A percentile compares a stretch with the other conserved stretches of the same genome.
Conservation (phyloP, 768 basidiomycete species). For the Exidia glandulosa region DNA sequence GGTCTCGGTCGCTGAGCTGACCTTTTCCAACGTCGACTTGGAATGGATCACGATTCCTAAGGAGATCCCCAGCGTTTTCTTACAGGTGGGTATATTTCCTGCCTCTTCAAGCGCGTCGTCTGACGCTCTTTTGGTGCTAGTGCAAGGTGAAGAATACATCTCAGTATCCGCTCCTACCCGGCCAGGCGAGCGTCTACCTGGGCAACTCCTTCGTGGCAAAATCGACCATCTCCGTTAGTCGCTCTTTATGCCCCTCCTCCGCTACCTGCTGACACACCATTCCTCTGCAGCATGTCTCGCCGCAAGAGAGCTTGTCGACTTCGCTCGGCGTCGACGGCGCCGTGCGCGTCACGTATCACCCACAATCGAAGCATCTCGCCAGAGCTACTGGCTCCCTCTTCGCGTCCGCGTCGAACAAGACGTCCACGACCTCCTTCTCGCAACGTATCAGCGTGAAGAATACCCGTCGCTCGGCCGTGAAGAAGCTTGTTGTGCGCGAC, state of each 20-base stretch:
- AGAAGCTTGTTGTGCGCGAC: slow-evolving; percentile 10
- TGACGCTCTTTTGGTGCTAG: too few relatives aligned
- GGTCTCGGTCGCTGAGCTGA: slow-evolving; percentile 38
- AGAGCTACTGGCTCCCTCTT: slow-evolving; percentile 2
- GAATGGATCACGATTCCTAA: slow-evolving; percentile 39
- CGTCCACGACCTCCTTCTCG: slow-evolving; percentile 3
- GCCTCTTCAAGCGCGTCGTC: too few relatives aligned
- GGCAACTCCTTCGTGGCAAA: slow-evolving; percentile 49
- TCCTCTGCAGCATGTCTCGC: slow-evolving; percentile 33
- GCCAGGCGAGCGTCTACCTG: slow-evolving; percentile 42
- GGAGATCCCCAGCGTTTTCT: slow-evolving; percentile 35
- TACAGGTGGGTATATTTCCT: too few relatives aligned
- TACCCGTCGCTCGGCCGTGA: slow-evolving; percentile 4
- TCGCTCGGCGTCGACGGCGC: slow-evolving; percentile 34
- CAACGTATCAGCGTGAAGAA: slow-evolving; percentile 12
- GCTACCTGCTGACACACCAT: too few relatives aligned
- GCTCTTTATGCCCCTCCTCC: too few relatives aligned
- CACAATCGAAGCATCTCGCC: slow-evolving; percentile 5
- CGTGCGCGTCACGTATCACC: slow-evolving; percentile 24
- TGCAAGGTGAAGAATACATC: slow-evolving; percentile 46
- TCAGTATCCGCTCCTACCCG: slow-evolving; percentile 44
- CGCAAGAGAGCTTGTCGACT: slow-evolving; percentile 41
- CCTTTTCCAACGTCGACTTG: slow-evolving; percentile 34
- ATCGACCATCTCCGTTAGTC: slow-evolving; percentile 7
- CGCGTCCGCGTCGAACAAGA: not conserved